Evolutionary conservation across 140 eudicot species (phyloP).

Genomic region (Bidens hawaiensis): DNA sequence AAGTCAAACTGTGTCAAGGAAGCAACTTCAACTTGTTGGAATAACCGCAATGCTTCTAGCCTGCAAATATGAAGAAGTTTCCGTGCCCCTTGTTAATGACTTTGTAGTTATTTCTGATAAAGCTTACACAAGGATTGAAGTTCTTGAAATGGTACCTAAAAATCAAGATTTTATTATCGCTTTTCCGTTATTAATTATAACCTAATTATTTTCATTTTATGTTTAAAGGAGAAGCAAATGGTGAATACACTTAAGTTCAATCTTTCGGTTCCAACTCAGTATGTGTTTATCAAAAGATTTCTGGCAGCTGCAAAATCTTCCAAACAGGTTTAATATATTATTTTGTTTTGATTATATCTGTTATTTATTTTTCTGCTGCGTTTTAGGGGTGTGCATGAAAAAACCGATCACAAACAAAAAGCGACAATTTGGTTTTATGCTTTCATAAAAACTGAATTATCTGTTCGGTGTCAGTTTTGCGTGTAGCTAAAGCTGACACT

Average conservation of each 20-base stretch:
- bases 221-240: conserved; percentile 69
- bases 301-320: conserved; percentile 73
- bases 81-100: conserved; percentile 76
- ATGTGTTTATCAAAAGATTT: conserved; percentile 70
- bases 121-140: conserved; percentile 77
- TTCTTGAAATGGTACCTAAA: conserved; percentile 67
- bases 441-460: too few relatives aligned
- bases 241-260: conserved; percentile 64
- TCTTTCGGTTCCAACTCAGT: conserved; percentile 72
- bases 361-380: too few relatives aligned
- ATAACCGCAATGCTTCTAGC: conserved; percentile 93
- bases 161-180: neutral
- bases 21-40: conserved; percentile 85
- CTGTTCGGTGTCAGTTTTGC: too few relatives aligned
- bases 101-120: conserved; percentile 68
- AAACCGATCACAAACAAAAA: too few relatives aligned
- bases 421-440: too few relatives aligned
- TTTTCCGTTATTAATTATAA: neutral
- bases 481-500: too few relatives aligned
- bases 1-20: conserved; percentile 43
- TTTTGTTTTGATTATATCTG: neutral
- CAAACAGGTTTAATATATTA: conserved; percentile 37
- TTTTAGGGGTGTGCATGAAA: too few relatives aligned
- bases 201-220: neutral
- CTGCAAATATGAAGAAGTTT: conserved; percentile 86